These are phyloP conservation scores for Tagetes patula DNA, from an alignment of 129 eudicot genomes.

Conservation along the genomic window DNA sequence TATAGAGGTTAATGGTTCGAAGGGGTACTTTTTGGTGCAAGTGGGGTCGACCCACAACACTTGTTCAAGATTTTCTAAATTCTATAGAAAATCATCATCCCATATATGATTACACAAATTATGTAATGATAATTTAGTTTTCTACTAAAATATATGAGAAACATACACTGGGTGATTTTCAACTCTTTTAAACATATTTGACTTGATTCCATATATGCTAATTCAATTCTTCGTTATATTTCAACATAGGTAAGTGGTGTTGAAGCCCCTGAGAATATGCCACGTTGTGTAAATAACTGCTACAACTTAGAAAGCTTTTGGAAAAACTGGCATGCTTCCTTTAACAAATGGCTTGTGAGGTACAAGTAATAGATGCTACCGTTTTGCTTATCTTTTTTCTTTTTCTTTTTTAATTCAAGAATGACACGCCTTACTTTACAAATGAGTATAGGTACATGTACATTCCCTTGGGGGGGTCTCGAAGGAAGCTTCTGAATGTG, in stretches of 20 bases:
- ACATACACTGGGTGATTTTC: not conserved
- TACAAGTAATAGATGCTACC: slow-evolving; percentile 16
- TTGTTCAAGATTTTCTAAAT: not conserved
- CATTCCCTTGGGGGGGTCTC: slow-evolving; percentile 93
- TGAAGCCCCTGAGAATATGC: slow-evolving; percentile 97
- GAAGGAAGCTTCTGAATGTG: slow-evolving; percentile 80
- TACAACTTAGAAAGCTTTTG: slow-evolving; percentile 90
- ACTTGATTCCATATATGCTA: not conserved
- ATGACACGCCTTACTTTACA: not conserved
- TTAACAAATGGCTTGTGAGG: slow-evolving; percentile 99
- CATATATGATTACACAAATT: not conserved
- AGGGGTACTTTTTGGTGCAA: not conserved
- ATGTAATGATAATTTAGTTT: not conserved
- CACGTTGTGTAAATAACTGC: slow-evolving; percentile 86
- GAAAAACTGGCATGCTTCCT: slow-evolving; percentile 99
- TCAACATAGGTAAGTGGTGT: slow-evolving; percentile 67
- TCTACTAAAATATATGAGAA: not conserved
- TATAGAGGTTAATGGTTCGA: not conserved
- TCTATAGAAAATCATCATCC: not conserved
- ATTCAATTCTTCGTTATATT: not conserved
- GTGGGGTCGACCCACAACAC: not conserved
- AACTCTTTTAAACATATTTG: not conserved
- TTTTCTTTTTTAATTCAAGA: not conserved
- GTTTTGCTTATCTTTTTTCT: not conserved
- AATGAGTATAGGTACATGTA: slow-evolving; percentile 72